Conservation (phyloP, 306 rosid species). For the Sindora glabra region DNA sequence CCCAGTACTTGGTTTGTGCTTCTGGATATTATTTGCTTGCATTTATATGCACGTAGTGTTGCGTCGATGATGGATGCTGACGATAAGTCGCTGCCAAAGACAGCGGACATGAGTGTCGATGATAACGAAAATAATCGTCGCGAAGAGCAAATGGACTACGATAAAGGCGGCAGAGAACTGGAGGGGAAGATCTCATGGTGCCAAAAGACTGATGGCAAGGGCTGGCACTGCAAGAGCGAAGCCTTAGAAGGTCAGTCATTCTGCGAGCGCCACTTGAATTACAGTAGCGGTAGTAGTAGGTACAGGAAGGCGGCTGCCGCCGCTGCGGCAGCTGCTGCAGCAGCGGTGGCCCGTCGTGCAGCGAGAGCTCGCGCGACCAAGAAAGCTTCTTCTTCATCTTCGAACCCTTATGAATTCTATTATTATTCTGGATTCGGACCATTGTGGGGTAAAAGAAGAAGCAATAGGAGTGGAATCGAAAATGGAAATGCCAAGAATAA, state of each 20-base stretch:
- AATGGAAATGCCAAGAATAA: slow-evolving; percentile 10
- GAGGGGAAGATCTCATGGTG: background rate
- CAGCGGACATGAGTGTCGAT: background rate
- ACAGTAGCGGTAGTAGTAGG: background rate
- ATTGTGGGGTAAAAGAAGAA: slow-evolving; percentile 45
- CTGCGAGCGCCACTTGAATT: slow-evolving; percentile 24
- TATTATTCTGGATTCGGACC: slow-evolving; percentile 91
- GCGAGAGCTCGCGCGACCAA: slow-evolving; percentile 6
- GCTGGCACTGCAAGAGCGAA: slow-evolving; percentile 42
- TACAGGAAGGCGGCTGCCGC: slow-evolving; percentile 12
- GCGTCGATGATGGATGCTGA: slow-evolving; percentile 41
- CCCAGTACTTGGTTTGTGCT: background rate
- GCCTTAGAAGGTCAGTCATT: slow-evolving; percentile 28
- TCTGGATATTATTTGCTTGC: background rate
- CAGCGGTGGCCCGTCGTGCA: slow-evolving; percentile 2
- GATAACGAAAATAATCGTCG: background rate
- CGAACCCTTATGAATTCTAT: slow-evolving; percentile 59
- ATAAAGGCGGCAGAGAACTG: too few species aligned
- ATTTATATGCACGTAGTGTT: slow-evolving; percentile 24
- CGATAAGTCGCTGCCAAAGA: background rate
- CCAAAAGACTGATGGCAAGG: slow-evolving; percentile 21
- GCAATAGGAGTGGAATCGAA: slow-evolving; percentile 31
- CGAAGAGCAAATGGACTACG: background rate
- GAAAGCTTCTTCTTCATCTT: background rate
- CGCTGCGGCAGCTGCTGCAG: background rate